Base-by-base conservation (phyloP, 257 asterid genomes). In the Cynanchum wilfordii region DNA sequence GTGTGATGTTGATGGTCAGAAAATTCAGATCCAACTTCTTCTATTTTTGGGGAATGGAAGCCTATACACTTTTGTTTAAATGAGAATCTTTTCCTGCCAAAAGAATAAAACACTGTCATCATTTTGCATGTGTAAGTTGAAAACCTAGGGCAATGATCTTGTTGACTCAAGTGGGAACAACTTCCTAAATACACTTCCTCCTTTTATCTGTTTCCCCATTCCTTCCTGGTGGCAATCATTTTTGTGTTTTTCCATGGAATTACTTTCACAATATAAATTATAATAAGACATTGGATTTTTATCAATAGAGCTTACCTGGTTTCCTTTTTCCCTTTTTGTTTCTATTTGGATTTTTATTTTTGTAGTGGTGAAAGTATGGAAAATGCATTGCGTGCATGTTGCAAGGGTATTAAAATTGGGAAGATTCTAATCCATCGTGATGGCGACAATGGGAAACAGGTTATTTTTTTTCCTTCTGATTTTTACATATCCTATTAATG, bases 281-380 rank as follows among this genome's bases (percentile, higher is more conserved):
- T 33, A 15, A 38, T 22, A 22, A 10, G 11, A 20, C 0, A 2
- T 62, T 30, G 10, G 49, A 17, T 33, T 66, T 66, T 73, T 27
- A 19, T 55, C 16, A 17, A 73, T 19, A 42, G 50, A 38, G 22
- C 63, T 20, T 11, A 44, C 24, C 19, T 22, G 73, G 67, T 24
- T 45, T 11, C 13, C 3, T 59, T 74, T 70, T 49, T 24, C 7
- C 13, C 1, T 59, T 74, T 67, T 49, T 24, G 57, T 59, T 15
- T 62, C 42, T 59, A 40, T 40, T 56, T 73, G 71, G 73, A 15
- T 72, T 76, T 79, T 33, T 57, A 60, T 74, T 58, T 71, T 40
- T 75, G 27, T 86, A 95, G 99, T 82, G 99, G 99, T 68, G 99
- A 95, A 82, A 92, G 99, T 83, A 95, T 95, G 99, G 99, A 95